Evolutionary conservation across 257 asterid genomes (phyloP), one percentile per base, ranked within the genome.

Genomic region (Datura wrightii): DNA sequence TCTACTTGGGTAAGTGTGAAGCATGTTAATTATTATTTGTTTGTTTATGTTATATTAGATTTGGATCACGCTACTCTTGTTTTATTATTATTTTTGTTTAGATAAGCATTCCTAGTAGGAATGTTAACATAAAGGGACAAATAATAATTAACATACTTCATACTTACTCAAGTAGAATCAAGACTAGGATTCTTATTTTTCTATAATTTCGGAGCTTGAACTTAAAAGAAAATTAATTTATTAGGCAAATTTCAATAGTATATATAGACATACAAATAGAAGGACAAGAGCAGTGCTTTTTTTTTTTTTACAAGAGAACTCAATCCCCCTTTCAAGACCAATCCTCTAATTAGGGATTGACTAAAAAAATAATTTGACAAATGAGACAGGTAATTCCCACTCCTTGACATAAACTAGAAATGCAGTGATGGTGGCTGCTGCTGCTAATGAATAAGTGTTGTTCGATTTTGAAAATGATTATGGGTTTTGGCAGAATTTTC

Each of bases 391-490:
- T 2, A 39, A 1, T 48, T 48, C 8, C 8, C 53, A 48, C 5
- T 6, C 6, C 13, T 39, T 39, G 42, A 54, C 3, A 39, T 39
- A 3, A 3, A 39, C n/a, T 6, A 13, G 59, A 54, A n/a, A 56
- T 8, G 15, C 15, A 5, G 10, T 3, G 2, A 1, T 60, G 31
- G 54, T n/a, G 15, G n/a, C 8, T 2, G 3, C n/a, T 15, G 50
- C n/a, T 58, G 5, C 5, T n/a, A 9, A 44, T 3, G 5, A 82
- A 82, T 10, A 16, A 39, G 84, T 82, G 44, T 6, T 41, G 24
- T 60, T 62, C 10, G 8, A 82, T 44, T 82, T 82, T 13, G 78
- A 42, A 39, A 5, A 56, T 78, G 16, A 50, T 78, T 78, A 63
- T 79, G 19, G 46, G 10, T 59, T 53, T 79, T 34, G 16, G 5